These are phyloP conservation scores for Cornus kousa DNA, from an alignment of 148 eudicot genomes.

Conservation along the genomic window DNA sequence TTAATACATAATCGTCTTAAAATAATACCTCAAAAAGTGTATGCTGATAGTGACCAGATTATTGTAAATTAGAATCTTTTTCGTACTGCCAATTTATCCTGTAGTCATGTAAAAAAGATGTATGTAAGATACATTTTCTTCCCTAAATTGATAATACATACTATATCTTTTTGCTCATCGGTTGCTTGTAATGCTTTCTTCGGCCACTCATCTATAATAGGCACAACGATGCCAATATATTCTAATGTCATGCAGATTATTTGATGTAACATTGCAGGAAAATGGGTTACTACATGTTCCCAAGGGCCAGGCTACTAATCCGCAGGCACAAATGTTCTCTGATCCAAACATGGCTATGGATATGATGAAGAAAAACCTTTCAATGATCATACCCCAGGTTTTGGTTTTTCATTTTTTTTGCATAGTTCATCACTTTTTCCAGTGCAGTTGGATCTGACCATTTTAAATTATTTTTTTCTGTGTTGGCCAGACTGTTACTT, in stretches of 20 bases:
- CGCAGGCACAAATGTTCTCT: constrained; percentile 99
- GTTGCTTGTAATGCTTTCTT: neutral
- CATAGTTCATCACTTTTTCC: neutral
- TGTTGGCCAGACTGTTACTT: constrained; percentile 80
- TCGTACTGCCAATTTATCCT: neutral
- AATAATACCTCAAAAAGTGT: too few species aligned
- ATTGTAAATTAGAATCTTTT: too few species aligned
- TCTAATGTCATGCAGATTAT: neutral
- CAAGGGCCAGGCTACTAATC: constrained; percentile 79
- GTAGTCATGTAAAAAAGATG: too few species aligned
- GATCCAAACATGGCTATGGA: constrained; percentile 99
- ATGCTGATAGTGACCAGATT: too few species aligned
- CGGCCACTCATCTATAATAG: neutral
- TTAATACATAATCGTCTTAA: too few species aligned
- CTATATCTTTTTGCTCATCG: neutral
- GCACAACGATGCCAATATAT: neutral
- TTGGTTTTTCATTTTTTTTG: neutral
- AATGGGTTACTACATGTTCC: constrained; percentile 91
- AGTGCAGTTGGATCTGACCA: constrained; percentile 1
- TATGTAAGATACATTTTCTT: neutral
- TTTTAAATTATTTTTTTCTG: constrained; percentile 5
- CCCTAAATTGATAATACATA: neutral
- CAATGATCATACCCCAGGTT: constrained; percentile 97
- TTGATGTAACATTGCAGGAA: constrained; percentile 53
- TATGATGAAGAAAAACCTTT: constrained; percentile 99